These are phyloP conservation scores for Blastobotrys americana DNA, from an alignment of 805 yeast genomes.

Conservation along the genomic window DNA sequence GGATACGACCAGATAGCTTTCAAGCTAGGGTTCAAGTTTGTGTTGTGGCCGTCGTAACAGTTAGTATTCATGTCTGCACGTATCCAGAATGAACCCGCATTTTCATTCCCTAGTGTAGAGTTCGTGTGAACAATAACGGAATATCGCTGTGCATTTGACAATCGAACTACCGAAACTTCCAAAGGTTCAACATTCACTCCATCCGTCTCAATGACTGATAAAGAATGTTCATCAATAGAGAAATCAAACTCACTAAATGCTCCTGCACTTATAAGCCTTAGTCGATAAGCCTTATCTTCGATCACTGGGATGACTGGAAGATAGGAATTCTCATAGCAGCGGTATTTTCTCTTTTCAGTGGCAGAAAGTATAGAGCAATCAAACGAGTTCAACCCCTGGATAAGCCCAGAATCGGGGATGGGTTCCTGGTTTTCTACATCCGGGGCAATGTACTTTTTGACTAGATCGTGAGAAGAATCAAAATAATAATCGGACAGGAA, in stretches of 20 bases:
- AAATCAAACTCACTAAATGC: constrained; percentile 30
- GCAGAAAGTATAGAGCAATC: constrained; percentile 19
- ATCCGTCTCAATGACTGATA: constrained; percentile 31
- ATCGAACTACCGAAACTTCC: constrained; percentile 20
- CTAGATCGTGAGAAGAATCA: constrained; percentile 29
- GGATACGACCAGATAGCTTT: constrained; percentile 32
- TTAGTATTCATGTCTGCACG: constrained; percentile 33
- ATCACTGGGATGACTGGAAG: constrained; percentile 19
- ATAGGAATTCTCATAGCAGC: constrained; percentile 19
- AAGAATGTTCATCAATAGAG: constrained; percentile 26
- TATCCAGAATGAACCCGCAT: constrained; percentile 35
- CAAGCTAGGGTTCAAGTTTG: constrained; percentile 30
- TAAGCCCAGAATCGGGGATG: constrained; percentile 35
- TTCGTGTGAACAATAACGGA: constrained; percentile 48
- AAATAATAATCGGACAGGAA: constrained; percentile 39
- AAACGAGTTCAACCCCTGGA: constrained; percentile 35
- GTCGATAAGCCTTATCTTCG: constrained; percentile 16
- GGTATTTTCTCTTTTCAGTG: constrained; percentile 20
- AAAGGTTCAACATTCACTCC: constrained; percentile 26
- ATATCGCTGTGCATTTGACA: constrained; percentile 75
- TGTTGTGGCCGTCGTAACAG: constrained; percentile 33
- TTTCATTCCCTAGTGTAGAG: constrained; percentile 8
- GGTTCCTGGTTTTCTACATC: constrained; percentile 36
- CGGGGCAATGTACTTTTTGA: constrained; percentile 35
- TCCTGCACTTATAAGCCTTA: constrained; percentile 29